Evolutionary conservation across 371 early-diverging fungal genomes (phyloP).

Genomic region (Mucor lusitanicus): DNA sequence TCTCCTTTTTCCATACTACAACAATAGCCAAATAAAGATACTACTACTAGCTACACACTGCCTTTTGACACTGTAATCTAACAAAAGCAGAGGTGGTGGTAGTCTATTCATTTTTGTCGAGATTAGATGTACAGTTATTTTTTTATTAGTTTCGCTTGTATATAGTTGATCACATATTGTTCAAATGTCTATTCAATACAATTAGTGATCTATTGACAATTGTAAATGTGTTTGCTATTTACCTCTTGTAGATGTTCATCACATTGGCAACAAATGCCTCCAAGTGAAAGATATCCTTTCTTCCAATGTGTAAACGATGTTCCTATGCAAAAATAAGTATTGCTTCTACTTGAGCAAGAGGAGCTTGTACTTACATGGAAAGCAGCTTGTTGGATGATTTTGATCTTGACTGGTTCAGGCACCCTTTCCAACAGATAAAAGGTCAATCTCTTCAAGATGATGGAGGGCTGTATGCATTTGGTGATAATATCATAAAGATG

Average conservation of each 20-base stretch:
- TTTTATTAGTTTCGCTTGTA: not conserved
- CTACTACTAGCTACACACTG: no score
- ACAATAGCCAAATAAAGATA: not conserved
- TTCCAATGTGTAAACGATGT: constrained; percentile 84
- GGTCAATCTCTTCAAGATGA: constrained; percentile 73
- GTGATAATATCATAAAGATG: constrained; percentile 86
- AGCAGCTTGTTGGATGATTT: constrained; percentile 78
- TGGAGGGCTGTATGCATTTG: constrained; percentile 86
- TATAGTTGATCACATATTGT: constrained; percentile 8
- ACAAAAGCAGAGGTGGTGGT: no score
- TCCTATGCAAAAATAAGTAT: constrained; percentile 53
- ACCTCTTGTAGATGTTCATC: constrained; percentile 73
- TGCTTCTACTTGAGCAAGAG: not conserved
- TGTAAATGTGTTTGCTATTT: not conserved
- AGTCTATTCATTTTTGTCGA: not conserved
- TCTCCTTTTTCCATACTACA: not conserved
- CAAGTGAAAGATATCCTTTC: constrained; percentile 96
- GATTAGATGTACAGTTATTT: not conserved
- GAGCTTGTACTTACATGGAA: constrained; percentile 60
- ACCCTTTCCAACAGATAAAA: constrained; percentile 69
- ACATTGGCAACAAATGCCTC: constrained; percentile 96
- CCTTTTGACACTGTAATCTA: no score
- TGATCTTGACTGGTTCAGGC: constrained; percentile 60
- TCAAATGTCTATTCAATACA: constrained; percentile 4
- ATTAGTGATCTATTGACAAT: not conserved